phyloP scores from a whole-genome alignment of 1,139 yeast genomes.

The Zygotorulaspora mrakii region DNA sequence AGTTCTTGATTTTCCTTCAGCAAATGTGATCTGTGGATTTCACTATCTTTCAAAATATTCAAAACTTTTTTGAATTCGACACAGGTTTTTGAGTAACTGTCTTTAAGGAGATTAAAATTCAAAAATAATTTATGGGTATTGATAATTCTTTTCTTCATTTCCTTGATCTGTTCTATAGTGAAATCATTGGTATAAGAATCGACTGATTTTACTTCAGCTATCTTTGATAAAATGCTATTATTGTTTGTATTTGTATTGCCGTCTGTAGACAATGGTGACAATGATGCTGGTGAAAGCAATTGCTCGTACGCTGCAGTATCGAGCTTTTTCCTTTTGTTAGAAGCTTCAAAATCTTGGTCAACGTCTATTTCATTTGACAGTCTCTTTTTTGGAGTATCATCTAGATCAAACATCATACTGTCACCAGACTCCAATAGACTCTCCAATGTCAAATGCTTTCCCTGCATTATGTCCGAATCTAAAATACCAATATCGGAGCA shows the following conservation, averaged over 20 bases:
- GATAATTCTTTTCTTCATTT: constrained; percentile 34
- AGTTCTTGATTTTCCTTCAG: constrained; percentile 32
- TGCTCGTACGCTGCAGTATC: constrained; percentile 15
- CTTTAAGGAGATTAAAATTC: constrained; percentile 35
- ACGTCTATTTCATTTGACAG: constrained; percentile 4
- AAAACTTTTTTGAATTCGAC: constrained; percentile 35
- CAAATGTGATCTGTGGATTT: constrained; percentile 36
- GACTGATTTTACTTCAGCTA: constrained; percentile 2
- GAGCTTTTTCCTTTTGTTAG: constrained; percentile 5
- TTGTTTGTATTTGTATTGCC: constrained; percentile 12
- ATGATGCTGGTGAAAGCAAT: constrained; percentile 25
- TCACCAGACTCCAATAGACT: constrained; percentile 19
- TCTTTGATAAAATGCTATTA: constrained; percentile 8
- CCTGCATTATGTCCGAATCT: constrained; percentile 16
- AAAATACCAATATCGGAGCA: constrained; percentile 15
- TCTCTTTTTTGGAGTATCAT: constrained; percentile 9
- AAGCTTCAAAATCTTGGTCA: not conserved
- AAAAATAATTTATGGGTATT: constrained; percentile 34
- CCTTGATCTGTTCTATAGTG: constrained; percentile 26
- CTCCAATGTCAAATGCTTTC: constrained; percentile 29
- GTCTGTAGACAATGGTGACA: constrained; percentile 24
- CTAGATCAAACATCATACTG: constrained; percentile 9
- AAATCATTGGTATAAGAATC: constrained; percentile 19
- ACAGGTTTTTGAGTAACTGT: constrained; percentile 35
- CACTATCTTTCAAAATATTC: constrained; percentile 37